Base-by-base conservation (phyloP, 192 early-diverging fungal genomes). In the Linnemannia zychae region DNA sequence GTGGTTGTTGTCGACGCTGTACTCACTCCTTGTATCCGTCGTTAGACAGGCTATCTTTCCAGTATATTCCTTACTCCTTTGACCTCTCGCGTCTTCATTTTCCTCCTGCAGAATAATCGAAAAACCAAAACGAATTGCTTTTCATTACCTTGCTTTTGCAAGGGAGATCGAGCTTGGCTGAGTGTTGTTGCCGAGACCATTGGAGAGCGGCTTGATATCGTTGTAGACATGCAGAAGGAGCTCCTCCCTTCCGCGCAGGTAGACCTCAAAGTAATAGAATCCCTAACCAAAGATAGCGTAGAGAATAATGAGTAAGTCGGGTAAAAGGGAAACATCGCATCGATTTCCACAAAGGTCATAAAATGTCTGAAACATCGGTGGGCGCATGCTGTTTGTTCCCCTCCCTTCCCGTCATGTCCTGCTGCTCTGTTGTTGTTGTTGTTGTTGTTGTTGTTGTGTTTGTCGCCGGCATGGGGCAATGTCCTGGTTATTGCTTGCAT, bases 201-300 rank as follows among this genome's bases (percentile, higher is more conserved):
- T 80, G 1, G 79, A 80, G 16, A 52, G 75, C 7, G 83, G 66
- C 46, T 79, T 84, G 31, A 79, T 78, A 86, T 89, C 87, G 53
- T 89, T 91, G 81, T 86, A 91, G 37, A 95, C 90, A 15, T 93
- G 89, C 38, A 95, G 79, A 4, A 95, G 79, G 22, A 95, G 88
- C 48, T 95, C 94, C 79, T 95, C 94, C 37, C 94, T 85, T 63
- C 94, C 92, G 37, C 94, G 90, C 13, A 95, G 90, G 36, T 93
- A 89, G 34, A 92, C 81, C 24, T 93, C 91, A 88, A 94, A 93
- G 60, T 94, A 88, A 69, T 88, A 84, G 75, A 95, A 95, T 44
- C 94, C 93, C 92, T 94, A 46, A 70, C 40, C 22, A 37, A 17
- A 24, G n/a, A 74, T 4, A 76, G 68, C 49, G 22, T 34, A 77